Evolutionary conservation across 169 alveolate genomes (phyloP), one percentile per base, ranked within the genome.

Genomic region (Plasmodium reichenowi): DNA sequence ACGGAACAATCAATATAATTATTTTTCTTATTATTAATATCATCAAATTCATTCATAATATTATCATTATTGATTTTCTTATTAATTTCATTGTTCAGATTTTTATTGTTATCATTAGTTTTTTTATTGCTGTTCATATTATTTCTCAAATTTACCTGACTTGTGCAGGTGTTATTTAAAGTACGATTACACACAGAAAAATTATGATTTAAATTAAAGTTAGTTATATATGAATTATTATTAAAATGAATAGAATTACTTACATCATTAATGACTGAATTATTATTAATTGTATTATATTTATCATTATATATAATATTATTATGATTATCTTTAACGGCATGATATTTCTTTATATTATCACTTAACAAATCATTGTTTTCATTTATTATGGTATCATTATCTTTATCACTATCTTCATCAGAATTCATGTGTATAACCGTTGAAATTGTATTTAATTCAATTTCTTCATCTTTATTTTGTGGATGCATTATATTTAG

Each of bases 401-500:
- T 68, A 32, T 80, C 90, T 60, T 80, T 80, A 43, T 80, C 83
- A 59, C 72, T 54, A 17, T 47, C 72, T 2, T 29, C 24, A 7
- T 80, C 78, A 7, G 90, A 80, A 60, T 80, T 67, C 71, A 80
- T 80, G 13, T 71, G 78, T 20, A 80, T 67, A 58, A 68, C 68
- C 2, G 71, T 80, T 8, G 90, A 52, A n/a, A 52, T 66, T 59
- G 83, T 80, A 67, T 80, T 80, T 60, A 67, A 62, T 54, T 68
- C 83, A 59, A 54, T 67, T 38, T 45, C 83, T 29, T 66, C 76
- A 45, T 72, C 83, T 59, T 38, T 80, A 32, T 66, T 80, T 47
- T 80, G 24, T 10, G 56, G 52, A 59, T 20, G 68, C 47, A 67
- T 66, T 20, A 68, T 20, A 62, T 66, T 52, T 17, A 52, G 29